Conservation (phyloP, 2,329 filamentous ascomycete genomes). For the Colletotrichum acutatum region DNA sequence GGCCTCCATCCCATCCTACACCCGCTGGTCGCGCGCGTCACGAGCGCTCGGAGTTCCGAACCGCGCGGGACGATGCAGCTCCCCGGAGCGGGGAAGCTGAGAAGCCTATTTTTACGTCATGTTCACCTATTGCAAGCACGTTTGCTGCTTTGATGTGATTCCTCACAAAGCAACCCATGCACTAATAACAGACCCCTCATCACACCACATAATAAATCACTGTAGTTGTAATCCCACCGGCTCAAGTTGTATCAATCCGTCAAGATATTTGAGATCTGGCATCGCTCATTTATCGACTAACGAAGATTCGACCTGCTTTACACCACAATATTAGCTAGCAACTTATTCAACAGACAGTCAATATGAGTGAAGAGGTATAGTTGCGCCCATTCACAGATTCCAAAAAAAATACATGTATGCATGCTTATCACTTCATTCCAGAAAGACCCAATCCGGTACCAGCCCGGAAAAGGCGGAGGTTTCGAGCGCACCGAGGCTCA, state of each 20-base stretch:
- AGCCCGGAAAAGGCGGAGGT: conserved; percentile 53
- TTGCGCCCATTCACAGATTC: too few species aligned
- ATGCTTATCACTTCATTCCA: background rate
- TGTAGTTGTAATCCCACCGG: background rate
- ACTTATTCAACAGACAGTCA: background rate
- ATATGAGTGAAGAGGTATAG: conserved; percentile 18
- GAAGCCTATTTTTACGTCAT: background rate
- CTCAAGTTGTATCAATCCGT: background rate
- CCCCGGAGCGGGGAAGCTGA: background rate
- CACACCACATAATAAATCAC: background rate
- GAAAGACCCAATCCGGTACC: conserved; percentile 20
- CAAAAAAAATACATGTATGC: too few species aligned
- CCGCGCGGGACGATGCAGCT: conserved; percentile 19
- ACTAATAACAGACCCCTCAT: background rate
- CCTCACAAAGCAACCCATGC: background rate
- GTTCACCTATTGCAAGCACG: background rate
- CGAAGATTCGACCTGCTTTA: background rate
- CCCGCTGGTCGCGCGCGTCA: background rate
- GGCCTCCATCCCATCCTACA: background rate
- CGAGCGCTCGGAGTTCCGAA: background rate
- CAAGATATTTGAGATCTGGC: background rate
- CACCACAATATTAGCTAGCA: too few species aligned
- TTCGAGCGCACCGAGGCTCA: conserved; percentile 63
- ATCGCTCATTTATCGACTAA: background rate
- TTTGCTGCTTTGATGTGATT: background rate